These are phyloP conservation scores for Phytophthora megakarya DNA, from an alignment of 352 stramenopile genomes.

Conservation along the genomic window DNA sequence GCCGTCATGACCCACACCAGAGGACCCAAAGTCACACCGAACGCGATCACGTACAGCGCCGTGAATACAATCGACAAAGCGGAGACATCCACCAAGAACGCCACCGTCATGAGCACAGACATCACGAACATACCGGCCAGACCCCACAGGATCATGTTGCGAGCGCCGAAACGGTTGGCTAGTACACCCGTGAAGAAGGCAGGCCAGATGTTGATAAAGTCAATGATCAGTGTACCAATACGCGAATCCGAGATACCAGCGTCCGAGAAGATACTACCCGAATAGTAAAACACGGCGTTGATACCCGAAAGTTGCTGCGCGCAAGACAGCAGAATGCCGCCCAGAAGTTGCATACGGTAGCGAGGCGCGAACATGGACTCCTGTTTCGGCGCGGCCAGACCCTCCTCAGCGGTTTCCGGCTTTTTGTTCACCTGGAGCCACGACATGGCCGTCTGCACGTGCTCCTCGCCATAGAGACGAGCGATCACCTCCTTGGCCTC, in stretches of 20 bases:
- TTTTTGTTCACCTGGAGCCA: constrained; percentile 38
- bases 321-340: constrained; percentile 48
- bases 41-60: constrained; percentile 19
- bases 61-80: constrained; percentile 27
- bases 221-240: no score
- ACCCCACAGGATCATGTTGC: constrained; percentile 54
- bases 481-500: constrained; percentile 34
- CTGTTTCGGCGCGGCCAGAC: constrained; percentile 17
- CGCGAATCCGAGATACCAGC: no score
- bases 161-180: constrained; percentile 49
- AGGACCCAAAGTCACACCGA: constrained; percentile 24
- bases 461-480: constrained; percentile 41
- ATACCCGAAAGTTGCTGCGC: constrained; percentile 32
- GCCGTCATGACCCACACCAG: constrained; percentile 33
- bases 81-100: constrained; percentile 26
- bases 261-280: no score
- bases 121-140: constrained; percentile 45
- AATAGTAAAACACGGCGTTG: constrained; percentile 35
- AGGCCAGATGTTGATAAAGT: no score
- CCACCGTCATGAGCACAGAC: constrained; percentile 39
- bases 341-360: constrained; percentile 53
- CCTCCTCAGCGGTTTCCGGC: constrained; percentile 14
- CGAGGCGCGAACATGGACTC: constrained; percentile 46
- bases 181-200: no score
- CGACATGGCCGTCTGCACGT: constrained; percentile 30